These are phyloP conservation scores for Monosporozyma unispora DNA, from an alignment of 805 yeast species.

Conservation along the genomic window DNA sequence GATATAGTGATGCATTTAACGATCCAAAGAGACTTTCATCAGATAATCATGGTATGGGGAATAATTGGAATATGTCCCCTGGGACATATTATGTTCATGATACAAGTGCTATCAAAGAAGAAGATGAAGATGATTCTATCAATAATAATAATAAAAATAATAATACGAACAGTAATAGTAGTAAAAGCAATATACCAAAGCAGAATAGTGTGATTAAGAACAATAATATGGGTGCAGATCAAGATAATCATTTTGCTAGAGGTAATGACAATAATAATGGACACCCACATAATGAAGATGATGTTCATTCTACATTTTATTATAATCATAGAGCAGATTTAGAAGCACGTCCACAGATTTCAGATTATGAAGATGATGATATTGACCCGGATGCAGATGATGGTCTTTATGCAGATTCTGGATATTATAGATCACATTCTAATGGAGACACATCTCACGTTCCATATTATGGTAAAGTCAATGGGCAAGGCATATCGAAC, in stretches of 20 bases:
- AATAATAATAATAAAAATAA: neutral
- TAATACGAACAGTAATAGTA: no score
- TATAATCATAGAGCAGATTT: conserved; percentile 26
- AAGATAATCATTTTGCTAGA: neutral
- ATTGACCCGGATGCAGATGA: conserved; percentile 9
- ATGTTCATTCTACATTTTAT: conserved; percentile 29
- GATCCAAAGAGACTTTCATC: conserved; percentile 5
- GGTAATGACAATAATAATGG: conserved; percentile 6
- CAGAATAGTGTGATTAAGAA: neutral
- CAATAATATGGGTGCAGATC: conserved; percentile 3
- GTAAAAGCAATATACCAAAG: no score
- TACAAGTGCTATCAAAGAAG: conserved; percentile 17
- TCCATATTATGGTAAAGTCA: neutral
- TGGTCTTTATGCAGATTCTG: neutral
- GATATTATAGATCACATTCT: conserved; percentile 1
- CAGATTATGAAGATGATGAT: conserved; percentile 25
- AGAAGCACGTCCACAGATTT: conserved; percentile 26
- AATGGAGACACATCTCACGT: neutral
- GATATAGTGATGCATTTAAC: conserved; percentile 3
- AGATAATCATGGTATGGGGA: neutral
- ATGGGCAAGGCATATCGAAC: neutral
- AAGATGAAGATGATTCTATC: conserved; percentile 4
- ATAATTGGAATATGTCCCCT: neutral
- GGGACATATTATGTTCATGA: conserved; percentile 4
- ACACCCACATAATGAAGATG: conserved; percentile 22